Base-by-base conservation (phyloP, 2,329 filamentous ascomycete species). In the Lecanosticta acicola region DNA sequence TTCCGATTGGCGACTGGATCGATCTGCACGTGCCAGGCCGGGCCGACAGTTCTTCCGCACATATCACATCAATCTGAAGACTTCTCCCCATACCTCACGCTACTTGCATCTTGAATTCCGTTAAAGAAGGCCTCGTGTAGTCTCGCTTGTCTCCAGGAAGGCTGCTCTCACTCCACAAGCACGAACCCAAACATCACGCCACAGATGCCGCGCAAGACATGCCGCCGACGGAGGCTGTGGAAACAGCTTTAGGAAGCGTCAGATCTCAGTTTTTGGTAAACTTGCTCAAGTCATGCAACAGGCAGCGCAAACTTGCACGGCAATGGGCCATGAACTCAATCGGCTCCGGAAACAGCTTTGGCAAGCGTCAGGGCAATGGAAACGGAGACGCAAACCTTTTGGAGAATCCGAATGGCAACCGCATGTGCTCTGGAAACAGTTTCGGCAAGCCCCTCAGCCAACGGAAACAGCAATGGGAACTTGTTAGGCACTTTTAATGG, bases 281-380 rank as follows among this genome's bases (percentile, higher is more conserved):
- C 37, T 39, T 13, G 26, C 10, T 39, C 11, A 14, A 3, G 8
- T 10, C 37, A 39, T 8, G 37, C 4, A 24, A 39, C n/a, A 10
- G 17, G 18, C 17, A 37, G 38, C 21, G 41, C 21, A 3, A 43
- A 43, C 19, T 20, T 43, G 9, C 18, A 38, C 19, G 32, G n/a
- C 32, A 18, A 38, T 17, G 24, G 19, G 38, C 16, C 3, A 10
- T 9, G 11, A 43, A 43, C 40, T 5, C 5, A 4, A 35, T 44
- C 42, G 42, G 42, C 33, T 29, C 18, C 2, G 42, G 42, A 2
- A 45, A 45, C 42, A 18, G 8, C 8, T 45, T 45, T 24, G 21
- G 13, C 14, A 7, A n/a, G 4, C 42, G 42, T 20, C 17, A 45
- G 42, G 34, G 13, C 3, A 18, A 45, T 3, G 42, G 42, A 5